Evolutionary conservation across 2,329 filamentous ascomycete species (phyloP).

Genomic region (Aspergillus quadricinctus): DNA sequence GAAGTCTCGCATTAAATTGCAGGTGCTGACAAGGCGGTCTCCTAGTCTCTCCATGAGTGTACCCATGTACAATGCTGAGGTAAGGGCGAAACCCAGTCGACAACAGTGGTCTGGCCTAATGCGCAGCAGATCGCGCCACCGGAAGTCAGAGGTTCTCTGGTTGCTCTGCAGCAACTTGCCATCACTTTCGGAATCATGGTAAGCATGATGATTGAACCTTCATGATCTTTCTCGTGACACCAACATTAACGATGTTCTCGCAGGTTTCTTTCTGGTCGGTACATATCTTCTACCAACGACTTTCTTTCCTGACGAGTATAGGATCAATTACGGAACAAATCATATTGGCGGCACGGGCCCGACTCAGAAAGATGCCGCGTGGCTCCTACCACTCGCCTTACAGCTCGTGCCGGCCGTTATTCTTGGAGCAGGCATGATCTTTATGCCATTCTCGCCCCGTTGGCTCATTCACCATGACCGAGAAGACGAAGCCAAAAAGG

Average conservation of each 20-base stretch:
- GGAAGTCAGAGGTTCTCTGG: background rate
- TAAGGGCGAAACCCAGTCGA: constrained; percentile 31
- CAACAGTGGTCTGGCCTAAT: constrained; percentile 50
- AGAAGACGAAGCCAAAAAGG: constrained; percentile 60
- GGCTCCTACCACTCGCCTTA: constrained; percentile 42
- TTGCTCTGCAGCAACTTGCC: constrained; percentile 24
- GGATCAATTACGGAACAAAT: constrained; percentile 45
- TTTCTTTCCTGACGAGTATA: constrained; percentile 5
- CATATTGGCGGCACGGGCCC: constrained; percentile 58
- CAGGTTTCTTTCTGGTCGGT: constrained; percentile 28
- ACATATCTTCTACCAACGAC: constrained; percentile 6
- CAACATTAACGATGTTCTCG: background rate
- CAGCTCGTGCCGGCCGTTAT: constrained; percentile 60
- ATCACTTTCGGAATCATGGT: constrained; percentile 59
- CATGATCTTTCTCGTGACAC: background rate
- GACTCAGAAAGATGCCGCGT: constrained; percentile 40
- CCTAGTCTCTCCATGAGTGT: constrained; percentile 31
- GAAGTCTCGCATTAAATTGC: background rate
- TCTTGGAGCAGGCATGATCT: constrained; percentile 68
- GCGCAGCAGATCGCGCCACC: constrained; percentile 27
- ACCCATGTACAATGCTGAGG: constrained; percentile 48
- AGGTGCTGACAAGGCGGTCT: background rate
- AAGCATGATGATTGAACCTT: constrained; percentile 44
- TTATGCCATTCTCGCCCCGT: constrained; percentile 72
- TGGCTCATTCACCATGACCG: constrained; percentile 67